Evolutionary conservation across 306 rosid species (phyloP).

Genomic region (Pyrus betulifolia): DNA sequence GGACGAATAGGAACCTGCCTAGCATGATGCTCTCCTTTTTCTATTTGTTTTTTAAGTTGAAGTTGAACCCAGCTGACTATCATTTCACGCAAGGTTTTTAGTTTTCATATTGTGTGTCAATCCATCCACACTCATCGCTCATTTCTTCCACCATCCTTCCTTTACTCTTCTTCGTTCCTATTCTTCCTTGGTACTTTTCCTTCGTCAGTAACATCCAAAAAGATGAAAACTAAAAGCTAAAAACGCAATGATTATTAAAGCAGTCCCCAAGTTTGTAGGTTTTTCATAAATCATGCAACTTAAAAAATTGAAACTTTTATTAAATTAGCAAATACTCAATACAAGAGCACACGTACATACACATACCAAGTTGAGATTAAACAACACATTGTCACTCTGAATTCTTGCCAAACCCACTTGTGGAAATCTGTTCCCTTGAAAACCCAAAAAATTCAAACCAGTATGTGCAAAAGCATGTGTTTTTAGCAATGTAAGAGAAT

Average conservation of each 20-base stretch:
- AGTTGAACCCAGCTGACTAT: conserved; percentile 64
- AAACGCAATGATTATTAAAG: no score
- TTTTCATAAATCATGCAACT: neutral
- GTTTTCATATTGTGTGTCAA: no score
- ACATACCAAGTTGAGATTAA: neutral
- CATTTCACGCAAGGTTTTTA: conserved; percentile 44
- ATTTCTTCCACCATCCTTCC: no score
- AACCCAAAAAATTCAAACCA: neutral
- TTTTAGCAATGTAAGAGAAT: neutral
- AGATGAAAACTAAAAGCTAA: no score
- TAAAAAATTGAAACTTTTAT: neutral
- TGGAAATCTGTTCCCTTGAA: conserved; percentile 25
- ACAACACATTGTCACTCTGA: neutral
- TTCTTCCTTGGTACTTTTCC: no score
- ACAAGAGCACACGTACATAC: neutral
- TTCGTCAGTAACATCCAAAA: no score
- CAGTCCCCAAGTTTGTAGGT: neutral
- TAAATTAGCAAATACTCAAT: neutral
- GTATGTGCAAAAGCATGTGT: neutral
- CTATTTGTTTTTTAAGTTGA: conserved; percentile 50
- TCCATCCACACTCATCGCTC: no score
- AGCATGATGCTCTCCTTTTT: no score
- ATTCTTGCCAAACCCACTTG: conserved; percentile 8
- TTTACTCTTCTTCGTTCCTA: no score
- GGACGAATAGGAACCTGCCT: no score